Percentiles rank a stretch among this genome's conserved stretches.
Conservation (phyloP, 495 filamentous ascomycete species). For the Penicillium turbatum region DNA sequence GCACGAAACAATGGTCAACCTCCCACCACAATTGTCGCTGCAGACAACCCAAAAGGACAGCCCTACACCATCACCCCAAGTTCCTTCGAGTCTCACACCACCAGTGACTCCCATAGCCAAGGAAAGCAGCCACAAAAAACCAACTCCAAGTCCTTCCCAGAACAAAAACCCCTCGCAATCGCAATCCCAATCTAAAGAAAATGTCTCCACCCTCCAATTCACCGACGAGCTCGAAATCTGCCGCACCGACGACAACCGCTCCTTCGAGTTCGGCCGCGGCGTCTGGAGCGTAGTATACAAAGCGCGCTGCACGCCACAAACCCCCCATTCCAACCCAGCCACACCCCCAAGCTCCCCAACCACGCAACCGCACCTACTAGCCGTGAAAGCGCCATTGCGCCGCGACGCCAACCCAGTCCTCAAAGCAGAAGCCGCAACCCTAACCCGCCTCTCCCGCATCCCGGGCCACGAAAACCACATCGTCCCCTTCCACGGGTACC, state of each 20-base stretch:
- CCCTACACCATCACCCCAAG: not conserved
- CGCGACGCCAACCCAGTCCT: slow-evolving; percentile 49
- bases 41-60: slow-evolving; percentile 11
- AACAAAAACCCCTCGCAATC: not conserved
- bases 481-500: slow-evolving; percentile 55
- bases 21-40: slow-evolving; percentile 31
- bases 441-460: slow-evolving; percentile 44
- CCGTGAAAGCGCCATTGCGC: slow-evolving; percentile 52
- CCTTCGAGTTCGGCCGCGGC: slow-evolving; percentile 51
- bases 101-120: slow-evolving; percentile 37
- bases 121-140: slow-evolving; percentile 6
- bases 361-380: slow-evolving; percentile 35
- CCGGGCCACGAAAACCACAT: slow-evolving; percentile 36
- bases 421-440: slow-evolving; percentile 46
- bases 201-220: slow-evolving; percentile 24
- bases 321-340: not conserved
- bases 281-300: slow-evolving; percentile 61
- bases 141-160: slow-evolving; percentile 9
- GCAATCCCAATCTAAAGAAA: slow-evolving; percentile 7
- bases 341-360: slow-evolving; percentile 50
- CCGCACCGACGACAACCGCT: slow-evolving; percentile 23
- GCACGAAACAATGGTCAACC: slow-evolving; percentile 3
- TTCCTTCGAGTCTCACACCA: slow-evolving; percentile 29
- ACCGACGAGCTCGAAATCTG: slow-evolving; percentile 35
- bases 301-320: slow-evolving; percentile 23